Percentiles rank a stretch among this genome's conserved stretches.
phyloP scores from a whole-genome alignment of 176 grass and related monocot genomes.

The Zoysia pacifica region DNA sequence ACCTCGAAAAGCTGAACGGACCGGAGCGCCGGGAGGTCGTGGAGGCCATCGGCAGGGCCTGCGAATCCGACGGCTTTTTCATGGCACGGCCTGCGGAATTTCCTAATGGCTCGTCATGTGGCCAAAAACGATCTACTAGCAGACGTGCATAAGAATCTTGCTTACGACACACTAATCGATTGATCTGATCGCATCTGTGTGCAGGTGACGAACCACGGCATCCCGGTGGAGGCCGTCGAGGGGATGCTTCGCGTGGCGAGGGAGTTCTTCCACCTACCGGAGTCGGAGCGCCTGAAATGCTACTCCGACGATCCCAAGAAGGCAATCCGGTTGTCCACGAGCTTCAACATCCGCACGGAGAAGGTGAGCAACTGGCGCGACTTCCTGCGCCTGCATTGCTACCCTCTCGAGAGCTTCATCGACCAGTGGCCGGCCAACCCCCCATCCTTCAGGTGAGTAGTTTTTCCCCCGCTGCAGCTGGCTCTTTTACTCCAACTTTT shows the following conservation, averaged over 20 bases:
- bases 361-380: slow-evolving; percentile 89
- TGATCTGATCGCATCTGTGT: too few relatives aligned
- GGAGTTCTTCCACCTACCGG: slow-evolving; percentile 95
- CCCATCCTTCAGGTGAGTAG: slow-evolving; percentile 53
- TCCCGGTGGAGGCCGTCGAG: slow-evolving; percentile 52
- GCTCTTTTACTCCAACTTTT: too few relatives aligned
- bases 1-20: slow-evolving; percentile 56
- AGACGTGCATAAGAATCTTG: too few relatives aligned
- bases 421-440: slow-evolving; percentile 86
- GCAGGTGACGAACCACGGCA: slow-evolving; percentile 80
- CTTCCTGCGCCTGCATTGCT: slow-evolving; percentile 85
- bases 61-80: slow-evolving; percentile 74
- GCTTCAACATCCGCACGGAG: slow-evolving; percentile 92
- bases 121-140: too few relatives aligned
- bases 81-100: slow-evolving; percentile 46
- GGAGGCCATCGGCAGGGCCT: slow-evolving; percentile 62
- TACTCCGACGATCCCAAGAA: slow-evolving; percentile 90
- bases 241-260: slow-evolving; percentile 64
- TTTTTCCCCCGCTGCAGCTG: neutral
- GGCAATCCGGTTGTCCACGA: slow-evolving; percentile 76
- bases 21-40: slow-evolving; percentile 45
- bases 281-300: slow-evolving; percentile 83
- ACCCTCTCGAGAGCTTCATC: slow-evolving; percentile 73
- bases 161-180: too few relatives aligned
- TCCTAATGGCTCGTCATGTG: too few relatives aligned